Evolutionary conservation across 768 basidiomycete species (phyloP).

Genomic region (Holtermannia corniformis): DNA sequence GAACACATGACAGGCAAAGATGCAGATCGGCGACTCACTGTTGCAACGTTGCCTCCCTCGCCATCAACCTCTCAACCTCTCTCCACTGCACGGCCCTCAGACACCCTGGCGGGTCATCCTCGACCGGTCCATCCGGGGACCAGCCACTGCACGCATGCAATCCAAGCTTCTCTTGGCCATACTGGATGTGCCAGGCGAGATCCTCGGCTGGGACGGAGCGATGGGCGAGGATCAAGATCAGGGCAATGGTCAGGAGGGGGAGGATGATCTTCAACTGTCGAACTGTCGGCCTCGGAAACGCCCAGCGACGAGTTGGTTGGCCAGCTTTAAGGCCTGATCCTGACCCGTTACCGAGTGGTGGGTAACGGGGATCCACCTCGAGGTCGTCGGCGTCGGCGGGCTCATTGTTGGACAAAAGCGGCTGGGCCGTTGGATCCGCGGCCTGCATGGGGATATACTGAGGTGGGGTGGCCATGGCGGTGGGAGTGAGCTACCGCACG

Average conservation of each 20-base stretch:
- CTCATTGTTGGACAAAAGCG: too few species aligned
- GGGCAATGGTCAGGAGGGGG: not conserved
- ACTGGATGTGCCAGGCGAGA: not conserved
- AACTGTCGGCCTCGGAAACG: not conserved
- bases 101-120: conserved; percentile 21
- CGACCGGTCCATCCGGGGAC: conserved; percentile 11
- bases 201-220: not conserved
- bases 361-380: too few species aligned
- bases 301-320: too few species aligned
- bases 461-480: too few species aligned
- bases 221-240: not conserved
- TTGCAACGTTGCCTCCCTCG: conserved; percentile 18
- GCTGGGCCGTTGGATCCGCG: too few species aligned
- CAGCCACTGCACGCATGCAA: conserved; percentile 16
- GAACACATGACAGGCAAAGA: too few species aligned
- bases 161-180: not conserved
- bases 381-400: too few species aligned
- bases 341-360: too few species aligned
- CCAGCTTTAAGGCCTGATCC: too few species aligned
- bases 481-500: too few species aligned
- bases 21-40: conserved; percentile 19
- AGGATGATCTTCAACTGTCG: not conserved
- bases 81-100: conserved; percentile 27
- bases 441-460: too few species aligned
- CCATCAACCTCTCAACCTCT: conserved; percentile 22